Evolutionary conservation across 2,329 filamentous ascomycete genomes (phyloP).

Genomic region (Sarocladium strictum): DNA sequence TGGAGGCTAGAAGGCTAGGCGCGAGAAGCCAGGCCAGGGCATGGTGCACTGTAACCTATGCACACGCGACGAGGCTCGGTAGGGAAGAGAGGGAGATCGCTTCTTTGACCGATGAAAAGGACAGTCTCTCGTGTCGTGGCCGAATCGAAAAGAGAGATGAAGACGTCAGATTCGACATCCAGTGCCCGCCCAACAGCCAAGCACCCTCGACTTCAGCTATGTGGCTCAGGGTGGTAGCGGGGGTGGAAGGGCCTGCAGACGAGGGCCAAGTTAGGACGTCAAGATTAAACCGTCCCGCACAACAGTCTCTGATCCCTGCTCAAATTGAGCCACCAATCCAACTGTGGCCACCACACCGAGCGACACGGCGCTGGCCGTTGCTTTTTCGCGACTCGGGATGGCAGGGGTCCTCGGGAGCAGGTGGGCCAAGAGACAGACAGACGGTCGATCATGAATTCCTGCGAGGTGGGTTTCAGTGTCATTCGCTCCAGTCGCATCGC

Average conservation of each 20-base stretch:
- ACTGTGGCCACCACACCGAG: background rate
- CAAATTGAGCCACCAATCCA: conserved; percentile 2
- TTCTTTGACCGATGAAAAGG: background rate
- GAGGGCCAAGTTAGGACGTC: background rate
- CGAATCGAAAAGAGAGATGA: background rate
- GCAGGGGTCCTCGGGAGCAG: conserved; percentile 7
- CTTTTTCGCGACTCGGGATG: conserved; percentile 1
- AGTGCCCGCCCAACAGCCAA: background rate
- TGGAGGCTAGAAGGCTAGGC: background rate
- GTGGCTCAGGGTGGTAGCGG: background rate
- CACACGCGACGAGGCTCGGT: background rate
- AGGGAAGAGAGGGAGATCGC: background rate
- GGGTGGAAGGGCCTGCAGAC: background rate
- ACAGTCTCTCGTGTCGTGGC: background rate
- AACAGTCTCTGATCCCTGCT: conserved; percentile 1
- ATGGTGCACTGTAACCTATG: background rate
- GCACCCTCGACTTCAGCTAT: background rate
- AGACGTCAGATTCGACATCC: background rate
- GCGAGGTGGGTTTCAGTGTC: conserved; percentile 3
- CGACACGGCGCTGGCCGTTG: background rate
- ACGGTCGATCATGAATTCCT: conserved; percentile 3
- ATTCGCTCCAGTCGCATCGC: background rate
- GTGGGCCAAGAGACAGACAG: conserved; percentile 2
- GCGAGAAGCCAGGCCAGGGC: background rate
- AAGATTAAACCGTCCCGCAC: background rate